Base-by-base conservation (phyloP, 2,329 filamentous ascomycete species). In the Elsinoe batatas region DNA sequence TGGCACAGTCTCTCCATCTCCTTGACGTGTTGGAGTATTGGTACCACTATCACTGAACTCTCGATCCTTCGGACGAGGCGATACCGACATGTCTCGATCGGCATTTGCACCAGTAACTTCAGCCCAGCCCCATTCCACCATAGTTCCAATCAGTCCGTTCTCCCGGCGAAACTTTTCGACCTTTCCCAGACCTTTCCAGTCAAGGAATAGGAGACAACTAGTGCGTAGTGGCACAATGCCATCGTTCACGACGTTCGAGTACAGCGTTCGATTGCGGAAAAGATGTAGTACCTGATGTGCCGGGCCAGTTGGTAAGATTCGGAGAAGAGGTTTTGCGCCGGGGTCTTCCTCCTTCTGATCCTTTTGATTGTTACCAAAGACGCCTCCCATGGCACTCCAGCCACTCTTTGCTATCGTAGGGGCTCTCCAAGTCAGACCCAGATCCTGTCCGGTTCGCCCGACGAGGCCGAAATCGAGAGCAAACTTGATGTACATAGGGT, bases 181-280 rank as follows among this genome's bases (percentile, higher is more conserved):
- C 37, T 89, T 85, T 4, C 87, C 91, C 3, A 98, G 75, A 0
- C 93, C 93, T 70, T 91, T 87, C 93, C 93, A 98, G 67, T 98
- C 93, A 1, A 98, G 75, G 65, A 98, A 98, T 5, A 98, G 73
- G n/a, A 98, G 75, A 69, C 91, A 98, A 60, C 91, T 97, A 3
- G 93, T 98, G 18, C 93, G 83, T 33, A 98, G 74, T 2, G 93
- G 93, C 3, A 98, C 93, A 62, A 98, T 96, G 2, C 91, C 91
- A 70, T 97, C 91, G 65, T 97, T 97, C 62, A 97, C 91, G 11
- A 97, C 91, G 64, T 97, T 97, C 1, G 91, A 95, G 68, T 97
- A 97, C 1, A 96, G 78, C 0, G 93, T 97, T 13, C 91, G 79
- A 67, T 94, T 95, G 18, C 88, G 79, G 69, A 97, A 97, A 71